Percentiles rank a stretch among this genome's conserved stretches.
Conservation (phyloP, 768 basidiomycete genomes). For the Boletus subcaerulescens region DNA sequence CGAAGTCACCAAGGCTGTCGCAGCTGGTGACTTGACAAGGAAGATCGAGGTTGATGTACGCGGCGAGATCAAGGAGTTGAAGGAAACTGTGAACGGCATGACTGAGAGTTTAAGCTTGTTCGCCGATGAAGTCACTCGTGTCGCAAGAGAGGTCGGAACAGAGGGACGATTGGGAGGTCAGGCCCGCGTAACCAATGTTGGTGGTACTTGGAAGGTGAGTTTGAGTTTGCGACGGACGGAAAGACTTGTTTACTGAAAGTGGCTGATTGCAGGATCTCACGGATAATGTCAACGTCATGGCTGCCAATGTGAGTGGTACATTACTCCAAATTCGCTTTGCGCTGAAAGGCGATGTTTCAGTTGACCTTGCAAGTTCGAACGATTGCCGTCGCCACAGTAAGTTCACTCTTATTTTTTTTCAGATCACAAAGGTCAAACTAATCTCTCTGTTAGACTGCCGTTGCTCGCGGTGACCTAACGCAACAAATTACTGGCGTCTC, state of each 20-base stretch:
- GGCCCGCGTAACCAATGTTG: constrained; percentile 89
- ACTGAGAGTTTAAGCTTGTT: constrained; percentile 83
- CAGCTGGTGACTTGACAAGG: constrained; percentile 88
- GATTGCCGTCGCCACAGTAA: constrained; percentile 87
- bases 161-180: constrained; percentile 95
- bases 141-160: constrained; percentile 95
- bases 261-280: constrained; percentile 63
- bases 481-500: constrained; percentile 91
- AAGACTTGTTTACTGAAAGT: not conserved
- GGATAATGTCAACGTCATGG: constrained; percentile 96
- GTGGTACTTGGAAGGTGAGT: constrained; percentile 87
- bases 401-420: constrained; percentile 22
- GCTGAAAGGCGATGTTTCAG: constrained; percentile 35
- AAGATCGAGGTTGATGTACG: constrained; percentile 90
- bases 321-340: not conserved
- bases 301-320: constrained; percentile 65
- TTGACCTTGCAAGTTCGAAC: constrained; percentile 91
- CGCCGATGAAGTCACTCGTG: constrained; percentile 79
- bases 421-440: not conserved
- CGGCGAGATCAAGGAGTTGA: constrained; percentile 87
- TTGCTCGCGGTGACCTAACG: constrained; percentile 90
- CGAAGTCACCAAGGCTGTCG: constrained; percentile 93
- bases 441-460: constrained; percentile 60
- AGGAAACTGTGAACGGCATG: constrained; percentile 95
- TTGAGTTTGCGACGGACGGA: not conserved